Evolutionary conservation across 75 land plant genomes (phyloP).

Genomic region (Adiantum capillusveneris): DNA sequence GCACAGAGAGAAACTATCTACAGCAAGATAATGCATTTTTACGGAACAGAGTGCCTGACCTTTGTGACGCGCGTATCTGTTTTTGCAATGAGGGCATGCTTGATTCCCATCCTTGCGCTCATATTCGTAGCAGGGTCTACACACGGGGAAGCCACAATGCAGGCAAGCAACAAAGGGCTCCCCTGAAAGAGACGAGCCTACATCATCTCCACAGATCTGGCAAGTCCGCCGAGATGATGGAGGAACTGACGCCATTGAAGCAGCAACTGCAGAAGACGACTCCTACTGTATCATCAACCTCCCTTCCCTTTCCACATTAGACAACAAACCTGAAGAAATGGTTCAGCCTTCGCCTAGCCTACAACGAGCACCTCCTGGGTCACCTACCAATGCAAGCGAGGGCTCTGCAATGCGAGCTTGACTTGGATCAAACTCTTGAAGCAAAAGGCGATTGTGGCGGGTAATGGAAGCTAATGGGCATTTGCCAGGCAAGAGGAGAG

Average conservation of each 20-base stretch:
- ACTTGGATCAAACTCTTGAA: too few relatives aligned
- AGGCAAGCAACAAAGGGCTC: conserved; percentile 21
- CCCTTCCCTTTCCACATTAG: too few relatives aligned
- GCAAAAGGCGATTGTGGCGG: too few relatives aligned
- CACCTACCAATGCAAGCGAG: too few relatives aligned
- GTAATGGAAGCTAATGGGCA: too few relatives aligned
- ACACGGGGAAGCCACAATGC: conserved; percentile 21
- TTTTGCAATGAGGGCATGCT: conserved; percentile 23
- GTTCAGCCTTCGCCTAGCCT: too few relatives aligned
- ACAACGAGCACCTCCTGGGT: too few relatives aligned
- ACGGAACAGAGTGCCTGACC: not conserved
- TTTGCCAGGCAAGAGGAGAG: too few relatives aligned
- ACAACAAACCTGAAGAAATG: too few relatives aligned
- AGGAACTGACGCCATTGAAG: not conserved
- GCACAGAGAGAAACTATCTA: not conserved
- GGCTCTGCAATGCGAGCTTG: too few relatives aligned
- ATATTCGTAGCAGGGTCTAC: conserved; percentile 23
- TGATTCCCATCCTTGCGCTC: conserved; percentile 23
- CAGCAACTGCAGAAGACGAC: not conserved
- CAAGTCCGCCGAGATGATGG: conserved; percentile 7
- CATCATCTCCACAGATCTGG: conserved; percentile 23
- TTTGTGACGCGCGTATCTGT: conserved; percentile 15
- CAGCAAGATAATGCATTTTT: not conserved
- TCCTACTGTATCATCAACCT: not conserved
- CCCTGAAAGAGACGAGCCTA: conserved; percentile 10